Evolutionary conservation across 1,139 yeast species (phyloP).

Genomic region (Lodderomyces oxycetoniae): DNA sequence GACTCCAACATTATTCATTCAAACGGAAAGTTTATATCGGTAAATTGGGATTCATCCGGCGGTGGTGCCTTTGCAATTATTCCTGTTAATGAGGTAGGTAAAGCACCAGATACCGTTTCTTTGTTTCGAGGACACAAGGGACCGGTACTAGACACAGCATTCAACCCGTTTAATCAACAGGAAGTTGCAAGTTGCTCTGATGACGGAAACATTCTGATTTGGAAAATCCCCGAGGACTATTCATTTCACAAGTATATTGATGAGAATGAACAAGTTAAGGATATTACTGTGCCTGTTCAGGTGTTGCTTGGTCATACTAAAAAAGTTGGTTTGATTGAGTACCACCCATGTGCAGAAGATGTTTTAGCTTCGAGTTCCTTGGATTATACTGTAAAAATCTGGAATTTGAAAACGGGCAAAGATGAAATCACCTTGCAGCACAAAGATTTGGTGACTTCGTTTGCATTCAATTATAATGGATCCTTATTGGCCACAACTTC

Average conservation of each 20-base stretch:
- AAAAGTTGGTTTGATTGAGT: constrained; percentile 90
- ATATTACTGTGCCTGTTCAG: constrained; percentile 62
- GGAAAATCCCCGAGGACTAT: constrained; percentile 82
- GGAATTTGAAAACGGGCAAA: constrained; percentile 80
- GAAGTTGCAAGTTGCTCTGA: constrained; percentile 84
- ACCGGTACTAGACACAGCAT: constrained; percentile 89
- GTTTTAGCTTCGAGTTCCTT: constrained; percentile 85
- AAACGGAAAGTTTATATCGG: constrained; percentile 80
- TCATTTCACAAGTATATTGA: constrained; percentile 59
- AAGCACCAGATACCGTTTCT: constrained; percentile 89
- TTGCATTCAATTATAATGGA: constrained; percentile 88
- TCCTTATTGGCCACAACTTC: constrained; percentile 80
- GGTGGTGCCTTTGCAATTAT: constrained; percentile 97
- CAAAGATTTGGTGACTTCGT: constrained; percentile 84
- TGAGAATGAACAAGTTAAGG: constrained; percentile 61
- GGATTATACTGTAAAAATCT: constrained; percentile 84
- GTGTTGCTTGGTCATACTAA: constrained; percentile 80
- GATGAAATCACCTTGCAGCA: constrained; percentile 73
- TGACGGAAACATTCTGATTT: constrained; percentile 81
- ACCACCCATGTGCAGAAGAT: constrained; percentile 83
- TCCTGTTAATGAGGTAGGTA: constrained; percentile 84
- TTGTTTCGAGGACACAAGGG: constrained; percentile 95
- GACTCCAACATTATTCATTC: constrained; percentile 79
- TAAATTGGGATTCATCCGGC: constrained; percentile 92
- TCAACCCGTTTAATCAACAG: constrained; percentile 80